phyloP scores from a whole-genome alignment of 2,329 filamentous ascomycete genomes.

The Trichoderma sp. region DNA sequence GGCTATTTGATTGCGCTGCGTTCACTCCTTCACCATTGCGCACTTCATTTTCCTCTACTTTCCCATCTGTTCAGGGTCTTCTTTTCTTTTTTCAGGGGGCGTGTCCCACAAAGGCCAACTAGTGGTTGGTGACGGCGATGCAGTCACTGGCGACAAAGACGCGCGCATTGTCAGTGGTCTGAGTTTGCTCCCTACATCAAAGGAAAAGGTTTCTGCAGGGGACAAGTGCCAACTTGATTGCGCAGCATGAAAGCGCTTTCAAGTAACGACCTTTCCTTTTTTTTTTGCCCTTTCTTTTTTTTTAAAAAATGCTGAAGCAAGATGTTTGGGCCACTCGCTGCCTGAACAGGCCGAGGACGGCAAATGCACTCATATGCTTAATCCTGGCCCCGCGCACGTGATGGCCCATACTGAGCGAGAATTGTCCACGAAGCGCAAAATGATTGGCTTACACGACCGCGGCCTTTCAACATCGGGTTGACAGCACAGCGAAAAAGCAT shows the following conservation, averaged over 20 bases:
- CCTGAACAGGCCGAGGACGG: not conserved
- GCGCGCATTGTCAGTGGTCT: not conserved
- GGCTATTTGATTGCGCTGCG: not conserved
- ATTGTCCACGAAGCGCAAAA: slow-evolving; percentile 25
- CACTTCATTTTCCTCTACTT: not conserved
- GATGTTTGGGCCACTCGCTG: not conserved
- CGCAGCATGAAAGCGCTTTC: not conserved
- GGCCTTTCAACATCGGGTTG: slow-evolving; percentile 1
- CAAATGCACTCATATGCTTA: not conserved
- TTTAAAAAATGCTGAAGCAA: not conserved
- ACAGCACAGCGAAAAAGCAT: slow-evolving; percentile 6
- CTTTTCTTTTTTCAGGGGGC: not conserved
- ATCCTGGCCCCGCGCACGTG: slow-evolving; percentile 23
- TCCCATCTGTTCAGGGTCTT: not conserved
- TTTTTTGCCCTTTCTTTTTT: not conserved
- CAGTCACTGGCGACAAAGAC: slow-evolving; percentile 9
- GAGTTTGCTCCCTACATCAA: slow-evolving; percentile 6
- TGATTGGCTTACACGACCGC: slow-evolving; percentile 2
- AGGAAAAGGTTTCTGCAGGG: not conserved
- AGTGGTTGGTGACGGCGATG: slow-evolving; percentile 22
- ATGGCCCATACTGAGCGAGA: slow-evolving; percentile 22
- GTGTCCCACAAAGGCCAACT: slow-evolving; percentile 7
- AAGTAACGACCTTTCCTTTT: not conserved
- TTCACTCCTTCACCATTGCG: not conserved
- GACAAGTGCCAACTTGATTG: not conserved